Conservation (phyloP, 1,284 basidiomycete species). For the Ceratobasidium theobromae region DNA sequence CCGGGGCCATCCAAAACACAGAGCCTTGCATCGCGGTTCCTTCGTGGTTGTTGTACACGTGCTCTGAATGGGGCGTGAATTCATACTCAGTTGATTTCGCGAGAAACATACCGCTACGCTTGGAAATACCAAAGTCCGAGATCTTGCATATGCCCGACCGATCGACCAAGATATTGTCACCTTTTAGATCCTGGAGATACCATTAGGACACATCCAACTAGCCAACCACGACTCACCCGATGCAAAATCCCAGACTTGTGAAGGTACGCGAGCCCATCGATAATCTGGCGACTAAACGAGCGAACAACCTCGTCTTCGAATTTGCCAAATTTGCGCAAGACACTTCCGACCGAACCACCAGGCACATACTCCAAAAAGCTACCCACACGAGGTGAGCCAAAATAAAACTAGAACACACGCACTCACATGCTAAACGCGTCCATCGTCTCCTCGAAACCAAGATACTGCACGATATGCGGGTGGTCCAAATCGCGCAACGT, state of each 20-base stretch:
- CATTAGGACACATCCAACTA: constrained; percentile 3
- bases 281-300: constrained; percentile 90
- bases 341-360: constrained; percentile 93
- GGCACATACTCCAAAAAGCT: constrained; percentile 98
- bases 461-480: constrained; percentile 95
- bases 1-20: constrained; percentile 99
- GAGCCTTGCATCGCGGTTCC: constrained; percentile 94
- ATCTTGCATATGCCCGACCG: constrained; percentile 94
- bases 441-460: constrained; percentile 94
- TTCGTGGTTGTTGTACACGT: constrained; percentile 79
- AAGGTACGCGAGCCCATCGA: constrained; percentile 90
- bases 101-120: constrained; percentile 57
- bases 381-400: constrained; percentile 31
- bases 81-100: neutral
- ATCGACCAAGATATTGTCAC: constrained; percentile 97
- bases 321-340: constrained; percentile 88
- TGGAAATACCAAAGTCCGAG: constrained; percentile 96
- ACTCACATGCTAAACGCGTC: constrained; percentile 90
- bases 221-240: constrained; percentile 55
- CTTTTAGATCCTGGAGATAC: constrained; percentile 80
- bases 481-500: constrained; percentile 96
- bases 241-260: constrained; percentile 92
- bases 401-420: constrained; percentile 6
- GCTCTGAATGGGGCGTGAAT: constrained; percentile 48
- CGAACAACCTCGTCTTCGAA: constrained; percentile 92